phyloP scores from a whole-genome alignment of 345 rosid genomes.

The Gossypium bickii region DNA sequence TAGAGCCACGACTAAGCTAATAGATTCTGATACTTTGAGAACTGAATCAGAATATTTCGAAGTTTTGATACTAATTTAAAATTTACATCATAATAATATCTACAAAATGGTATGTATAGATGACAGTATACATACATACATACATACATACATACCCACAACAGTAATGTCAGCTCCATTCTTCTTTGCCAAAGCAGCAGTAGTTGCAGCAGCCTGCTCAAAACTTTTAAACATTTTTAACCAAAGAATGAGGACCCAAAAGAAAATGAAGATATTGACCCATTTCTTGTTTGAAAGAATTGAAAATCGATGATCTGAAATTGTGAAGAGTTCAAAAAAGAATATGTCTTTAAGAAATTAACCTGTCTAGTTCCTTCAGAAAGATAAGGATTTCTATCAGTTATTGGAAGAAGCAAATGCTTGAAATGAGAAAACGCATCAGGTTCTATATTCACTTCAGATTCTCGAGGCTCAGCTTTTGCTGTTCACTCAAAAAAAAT shows the following conservation, averaged over 20 bases:
- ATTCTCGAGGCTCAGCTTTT: conserved; percentile 54
- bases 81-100: not conserved
- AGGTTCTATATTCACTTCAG: conserved; percentile 42
- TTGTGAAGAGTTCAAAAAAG: not conserved
- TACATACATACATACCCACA: conserved; percentile 40
- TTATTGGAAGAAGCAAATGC: conserved; percentile 83
- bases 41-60: too few relatives aligned
- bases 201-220: conserved; percentile 79
- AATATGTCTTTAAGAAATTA: conserved; percentile 7
- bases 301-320: not conserved
- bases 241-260: not conserved
- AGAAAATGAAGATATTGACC: not conserved
- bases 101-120: not conserved
- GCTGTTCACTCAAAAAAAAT: conserved; percentile 30
- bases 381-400: conserved; percentile 80
- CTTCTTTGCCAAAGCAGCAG: conserved; percentile 80
- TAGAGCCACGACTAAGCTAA: too few relatives aligned
- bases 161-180: conserved; percentile 94
- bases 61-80: too few relatives aligned
- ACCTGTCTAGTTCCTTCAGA: conserved; percentile 98
- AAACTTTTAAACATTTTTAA: not conserved
- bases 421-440: conserved; percentile 59
- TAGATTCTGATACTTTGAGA: too few relatives aligned
- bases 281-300: too few relatives aligned
- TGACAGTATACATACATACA: conserved; percentile 7